These are phyloP conservation scores for Eimeria zaria DNA, from an alignment of 169 alveolate species.

Conservation along the genomic window DNA sequence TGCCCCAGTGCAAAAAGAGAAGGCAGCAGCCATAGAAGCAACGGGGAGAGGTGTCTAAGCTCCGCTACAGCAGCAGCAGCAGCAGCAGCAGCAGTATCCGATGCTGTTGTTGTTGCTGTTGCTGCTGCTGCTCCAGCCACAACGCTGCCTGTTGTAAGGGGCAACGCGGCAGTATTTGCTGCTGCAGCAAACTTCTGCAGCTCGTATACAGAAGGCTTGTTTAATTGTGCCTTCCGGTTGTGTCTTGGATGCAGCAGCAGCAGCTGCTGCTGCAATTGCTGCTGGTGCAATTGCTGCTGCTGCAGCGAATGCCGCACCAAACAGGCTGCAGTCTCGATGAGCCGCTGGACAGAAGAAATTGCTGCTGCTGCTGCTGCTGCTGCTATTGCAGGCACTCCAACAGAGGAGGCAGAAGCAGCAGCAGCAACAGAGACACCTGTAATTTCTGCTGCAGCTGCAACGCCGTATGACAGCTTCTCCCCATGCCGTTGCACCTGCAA, in stretches of 20 bases:
- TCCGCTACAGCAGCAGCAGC: slow-evolving; percentile 11
- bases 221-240: not conserved
- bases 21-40: slow-evolving; percentile 65
- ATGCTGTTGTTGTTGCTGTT: slow-evolving; percentile 2
- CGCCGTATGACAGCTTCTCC: not conserved
- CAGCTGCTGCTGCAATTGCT: not conserved
- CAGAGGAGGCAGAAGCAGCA: slow-evolving; percentile 14
- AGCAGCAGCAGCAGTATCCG: not conserved
- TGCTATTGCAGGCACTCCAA: not conserved
- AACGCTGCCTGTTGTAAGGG: not conserved
- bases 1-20: not conserved
- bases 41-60: slow-evolving; percentile 34
- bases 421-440: not conserved
- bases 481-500: too few relatives aligned
- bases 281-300: slow-evolving; percentile 11
- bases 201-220: not conserved
- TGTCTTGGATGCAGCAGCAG: not conserved
- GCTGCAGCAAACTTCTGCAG: slow-evolving; percentile 6
- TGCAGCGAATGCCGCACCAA: not conserved
- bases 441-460: not conserved
- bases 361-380: slow-evolving; percentile 21
- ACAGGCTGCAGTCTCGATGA: slow-evolving; percentile 7
- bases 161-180: not conserved
- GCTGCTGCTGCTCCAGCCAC: slow-evolving; percentile 7
- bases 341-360: too few relatives aligned